Evolutionary conservation across 176 grass and related monocot genomes (phyloP).

Genomic region (Stipa capillata): DNA sequence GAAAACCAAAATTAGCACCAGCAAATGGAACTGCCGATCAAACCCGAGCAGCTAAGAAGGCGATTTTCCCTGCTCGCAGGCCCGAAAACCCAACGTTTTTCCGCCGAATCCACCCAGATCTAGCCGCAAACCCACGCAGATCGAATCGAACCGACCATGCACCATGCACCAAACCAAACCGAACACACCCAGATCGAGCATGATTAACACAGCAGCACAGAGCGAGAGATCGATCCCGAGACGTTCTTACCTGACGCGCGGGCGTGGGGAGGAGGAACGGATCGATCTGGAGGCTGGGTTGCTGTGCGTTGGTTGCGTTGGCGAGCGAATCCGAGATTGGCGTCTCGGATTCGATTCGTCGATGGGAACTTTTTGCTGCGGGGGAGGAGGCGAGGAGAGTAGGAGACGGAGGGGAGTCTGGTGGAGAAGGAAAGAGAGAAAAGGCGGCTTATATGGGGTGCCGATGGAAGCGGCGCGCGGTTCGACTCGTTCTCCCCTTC

Average conservation of each 20-base stretch:
- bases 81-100: too few relatives aligned
- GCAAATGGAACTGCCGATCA: too few relatives aligned
- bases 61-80: too few relatives aligned
- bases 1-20: background rate
- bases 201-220: too few relatives aligned
- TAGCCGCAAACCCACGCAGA: accelerated
- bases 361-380: background rate
- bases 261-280: background rate
- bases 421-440: background rate
- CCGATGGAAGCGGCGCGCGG: conserved; percentile 25
- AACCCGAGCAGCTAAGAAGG: background rate
- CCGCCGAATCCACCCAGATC: conserved; percentile 7
- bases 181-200: background rate
- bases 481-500: conserved; percentile 8
- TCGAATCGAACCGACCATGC: background rate
- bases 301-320: too few relatives aligned
- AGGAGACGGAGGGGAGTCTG: background rate
- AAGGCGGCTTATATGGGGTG: conserved; percentile 23
- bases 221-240: background rate
- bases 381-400: too few relatives aligned
- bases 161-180: background rate
- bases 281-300: background rate
- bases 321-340: conserved; percentile 27
- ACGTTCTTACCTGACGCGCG: conserved; percentile 1
- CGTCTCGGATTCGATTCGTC: conserved; percentile 22